phyloP scores from a whole-genome alignment of 257 asterid species.

The Apocynum venetum region DNA sequence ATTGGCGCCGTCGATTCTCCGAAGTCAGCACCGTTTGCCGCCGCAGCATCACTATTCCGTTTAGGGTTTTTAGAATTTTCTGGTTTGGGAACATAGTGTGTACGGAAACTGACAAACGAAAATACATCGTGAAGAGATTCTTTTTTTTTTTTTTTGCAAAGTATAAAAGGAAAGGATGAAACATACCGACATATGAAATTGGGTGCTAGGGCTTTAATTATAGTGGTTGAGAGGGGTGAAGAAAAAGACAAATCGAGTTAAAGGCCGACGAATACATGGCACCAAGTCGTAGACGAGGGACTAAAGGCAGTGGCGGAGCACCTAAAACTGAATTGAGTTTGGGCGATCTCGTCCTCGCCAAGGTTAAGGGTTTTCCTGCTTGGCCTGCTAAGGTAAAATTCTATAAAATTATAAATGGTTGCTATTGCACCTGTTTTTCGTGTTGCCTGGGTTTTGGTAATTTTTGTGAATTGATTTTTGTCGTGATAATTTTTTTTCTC shows the following conservation, averaged over 20 bases:
- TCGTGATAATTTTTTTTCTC: conserved; percentile 1
- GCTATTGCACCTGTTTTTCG: background rate
- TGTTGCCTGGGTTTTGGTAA: no score
- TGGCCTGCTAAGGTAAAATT: conserved; percentile 86
- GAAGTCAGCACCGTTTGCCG: conserved; percentile 11
- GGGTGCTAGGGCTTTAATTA: conserved; percentile 4
- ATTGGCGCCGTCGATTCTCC: conserved; percentile 12
- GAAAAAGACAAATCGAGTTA: conserved; percentile 3
- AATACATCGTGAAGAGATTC: background rate
- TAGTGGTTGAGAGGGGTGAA: conserved; percentile 9
- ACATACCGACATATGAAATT: background rate
- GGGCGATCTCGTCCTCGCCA: conserved; percentile 93
- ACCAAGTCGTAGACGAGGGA: conserved; percentile 74
- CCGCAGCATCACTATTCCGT: background rate
- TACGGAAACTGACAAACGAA: background rate
- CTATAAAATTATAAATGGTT: background rate
- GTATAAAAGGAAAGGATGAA: background rate
- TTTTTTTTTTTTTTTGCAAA: background rate
- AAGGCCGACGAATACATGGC: conserved; percentile 45
- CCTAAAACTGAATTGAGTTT: conserved; percentile 52
- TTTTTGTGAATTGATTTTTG: background rate
- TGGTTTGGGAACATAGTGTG: background rate
- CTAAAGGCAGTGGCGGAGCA: conserved; percentile 53
- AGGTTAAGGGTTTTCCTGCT: conserved; percentile 87
- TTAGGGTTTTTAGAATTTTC: conserved; percentile 18